These are phyloP conservation scores for Pistacia integerrima DNA, from an alignment of 345 rosid species.

Conservation along the genomic window DNA sequence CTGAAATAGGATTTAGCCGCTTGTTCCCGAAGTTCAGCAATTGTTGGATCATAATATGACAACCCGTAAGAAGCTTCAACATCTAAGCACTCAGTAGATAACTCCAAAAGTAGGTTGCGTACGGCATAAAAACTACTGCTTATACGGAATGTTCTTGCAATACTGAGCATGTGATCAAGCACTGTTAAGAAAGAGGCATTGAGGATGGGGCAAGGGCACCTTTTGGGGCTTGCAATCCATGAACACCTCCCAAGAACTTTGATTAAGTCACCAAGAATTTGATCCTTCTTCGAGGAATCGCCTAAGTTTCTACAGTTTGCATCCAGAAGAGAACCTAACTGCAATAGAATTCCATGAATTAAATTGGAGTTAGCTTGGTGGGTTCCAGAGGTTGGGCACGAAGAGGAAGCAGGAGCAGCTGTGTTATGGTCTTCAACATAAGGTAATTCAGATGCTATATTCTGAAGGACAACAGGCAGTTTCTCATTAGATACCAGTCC, in stretches of 20 bases:
- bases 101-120: slow-evolving; percentile 60
- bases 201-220: slow-evolving; percentile 83
- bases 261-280: slow-evolving; percentile 65
- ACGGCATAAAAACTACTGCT: slow-evolving; percentile 42
- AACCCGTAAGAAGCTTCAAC: slow-evolving; percentile 52
- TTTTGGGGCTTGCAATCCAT: slow-evolving; percentile 75
- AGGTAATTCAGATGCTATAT: slow-evolving; percentile 75
- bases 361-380: slow-evolving; percentile 54
- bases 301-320: slow-evolving; percentile 76
- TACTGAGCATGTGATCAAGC: slow-evolving; percentile 76
- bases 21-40: slow-evolving; percentile 78
- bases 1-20: slow-evolving; percentile 80
- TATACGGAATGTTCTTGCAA: slow-evolving; percentile 48
- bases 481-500: slow-evolving; percentile 95
- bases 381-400: slow-evolving; percentile 27
- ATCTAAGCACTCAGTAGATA: slow-evolving; percentile 70
- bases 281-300: slow-evolving; percentile 75
- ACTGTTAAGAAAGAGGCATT: slow-evolving; percentile 73
- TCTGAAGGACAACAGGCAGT: slow-evolving; percentile 54
- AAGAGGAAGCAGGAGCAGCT: slow-evolving; percentile 22
- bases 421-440: slow-evolving; percentile 16
- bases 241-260: slow-evolving; percentile 52
- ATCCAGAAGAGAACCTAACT: slow-evolving; percentile 76
- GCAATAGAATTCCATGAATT: slow-evolving; percentile 84
- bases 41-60: slow-evolving; percentile 76